Evolutionary conservation across 768 basidiomycete genomes (phyloP), one percentile per base, ranked within the genome.

Genomic region (Lentinula edodes): DNA sequence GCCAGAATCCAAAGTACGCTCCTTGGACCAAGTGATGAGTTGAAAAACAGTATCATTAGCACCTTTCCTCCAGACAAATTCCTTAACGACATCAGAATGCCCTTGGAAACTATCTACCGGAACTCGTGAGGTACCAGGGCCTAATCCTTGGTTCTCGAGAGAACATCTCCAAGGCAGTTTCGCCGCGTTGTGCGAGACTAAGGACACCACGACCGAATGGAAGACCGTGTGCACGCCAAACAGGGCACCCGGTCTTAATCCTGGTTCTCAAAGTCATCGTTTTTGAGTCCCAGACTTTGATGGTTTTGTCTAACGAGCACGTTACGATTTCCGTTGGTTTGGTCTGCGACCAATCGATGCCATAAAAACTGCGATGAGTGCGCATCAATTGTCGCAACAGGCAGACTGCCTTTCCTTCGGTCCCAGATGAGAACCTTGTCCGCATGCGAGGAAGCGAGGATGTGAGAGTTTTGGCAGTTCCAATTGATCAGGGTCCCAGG

Each of bases 401-500:
- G 92, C 7, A 95, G 79, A 5, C 91, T 94, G 7, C 93, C 93
- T 87, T 95, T 96, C 89, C 96, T 82, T 62, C 92, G 83, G 71
- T 99, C 97, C 97, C 97, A 99, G 18, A 98, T 87, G 38, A 93
- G 75, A 0, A 98, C 90, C 67, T 90, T 84, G 64, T 91, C 89
- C 56, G 84, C 81, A 70, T 98, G 96, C 0, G 93, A 87, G 1
- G 93, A 95, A 0, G 97, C 96, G 0, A 99, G 79, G 5, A 97
- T 75, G 63, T 97, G 86, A 3, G 87, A 82, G 67, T 98, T 88
- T 68, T 88, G 86, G 13, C 91, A 81, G 70, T 96, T 98, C 93
- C 94, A 99, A 72, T 98, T 98, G 61, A 98, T 93, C 71, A 98
- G 96, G 0, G 96, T 98, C 1, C 91, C 94, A 15, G 84, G 88